phyloP scores from a whole-genome alignment of 441 rosid species.

The Populus tomentosa region DNA sequence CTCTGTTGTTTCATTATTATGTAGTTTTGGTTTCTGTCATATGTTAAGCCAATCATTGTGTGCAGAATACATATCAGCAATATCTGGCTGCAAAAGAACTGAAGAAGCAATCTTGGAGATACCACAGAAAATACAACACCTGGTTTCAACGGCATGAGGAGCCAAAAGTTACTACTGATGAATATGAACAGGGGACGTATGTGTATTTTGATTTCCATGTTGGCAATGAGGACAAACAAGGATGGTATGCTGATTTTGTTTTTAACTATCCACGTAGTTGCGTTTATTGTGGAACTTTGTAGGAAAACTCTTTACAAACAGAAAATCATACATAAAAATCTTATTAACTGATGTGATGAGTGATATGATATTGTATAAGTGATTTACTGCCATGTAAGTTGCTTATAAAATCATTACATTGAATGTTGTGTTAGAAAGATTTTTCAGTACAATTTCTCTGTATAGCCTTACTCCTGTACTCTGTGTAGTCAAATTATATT shows the following conservation, averaged over 20 bases:
- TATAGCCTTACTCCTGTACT: too few relatives aligned
- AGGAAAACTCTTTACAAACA: not conserved
- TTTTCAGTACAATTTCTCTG: too few relatives aligned
- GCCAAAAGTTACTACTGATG: slow-evolving; percentile 91
- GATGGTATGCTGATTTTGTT: slow-evolving; percentile 58
- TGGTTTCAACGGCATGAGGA: slow-evolving; percentile 99
- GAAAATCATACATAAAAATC: not conserved
- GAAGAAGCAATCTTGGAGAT: slow-evolving; percentile 99
- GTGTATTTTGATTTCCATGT: slow-evolving; percentile 94
- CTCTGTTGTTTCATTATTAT: slow-evolving; percentile 1
- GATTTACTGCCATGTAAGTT: too few relatives aligned
- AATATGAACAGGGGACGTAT: slow-evolving; percentile 93
- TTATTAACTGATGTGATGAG: too few relatives aligned
- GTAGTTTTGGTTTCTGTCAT: not conserved
- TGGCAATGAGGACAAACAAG: slow-evolving; percentile 72
- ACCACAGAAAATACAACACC: slow-evolving; percentile 92
- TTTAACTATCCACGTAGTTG: not conserved
- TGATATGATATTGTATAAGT: too few relatives aligned
- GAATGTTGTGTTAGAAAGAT: too few relatives aligned
- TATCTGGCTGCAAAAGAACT: slow-evolving; percentile 95
- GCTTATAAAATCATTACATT: too few relatives aligned
- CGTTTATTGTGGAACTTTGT: slow-evolving; percentile 14
- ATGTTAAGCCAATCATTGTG: slow-evolving; percentile 15
- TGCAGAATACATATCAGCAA: slow-evolving; percentile 93
- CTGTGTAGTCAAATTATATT: not conserved